These are phyloP conservation scores for Taphrina communis DNA, from an alignment of 1,139 yeast genomes.

Conservation along the genomic window DNA sequence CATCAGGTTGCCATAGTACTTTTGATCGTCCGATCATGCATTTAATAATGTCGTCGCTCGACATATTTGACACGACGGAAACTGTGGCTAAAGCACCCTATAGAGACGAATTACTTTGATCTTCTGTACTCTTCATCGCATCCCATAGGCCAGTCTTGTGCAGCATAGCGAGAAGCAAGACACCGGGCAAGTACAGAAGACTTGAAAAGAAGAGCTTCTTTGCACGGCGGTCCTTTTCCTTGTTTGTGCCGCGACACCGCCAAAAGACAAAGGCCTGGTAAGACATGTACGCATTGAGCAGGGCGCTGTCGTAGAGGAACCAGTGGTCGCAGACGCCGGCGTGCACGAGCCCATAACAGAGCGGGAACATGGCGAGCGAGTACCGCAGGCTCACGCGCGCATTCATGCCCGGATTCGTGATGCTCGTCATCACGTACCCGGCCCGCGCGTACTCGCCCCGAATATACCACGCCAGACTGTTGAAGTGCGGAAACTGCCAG, in stretches of 20 bases:
- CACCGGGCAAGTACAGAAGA: conserved; percentile 91
- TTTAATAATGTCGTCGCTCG: too few relatives aligned
- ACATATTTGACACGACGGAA: too few relatives aligned
- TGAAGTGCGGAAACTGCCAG: conserved; percentile 99
- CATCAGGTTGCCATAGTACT: too few relatives aligned
- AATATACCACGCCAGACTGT: conserved; percentile 85
- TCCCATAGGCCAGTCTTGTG: conserved; percentile 98
- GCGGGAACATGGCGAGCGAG: conserved; percentile 87
- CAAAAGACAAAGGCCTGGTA: conserved; percentile 83
- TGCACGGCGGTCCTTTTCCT: conserved; percentile 61
- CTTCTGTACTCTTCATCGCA: conserved; percentile 29
- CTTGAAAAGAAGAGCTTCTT: conserved; percentile 91
- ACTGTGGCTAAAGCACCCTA: too few relatives aligned
- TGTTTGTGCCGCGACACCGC: conserved; percentile 52
- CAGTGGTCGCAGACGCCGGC: conserved; percentile 82
- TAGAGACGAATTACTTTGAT: too few relatives aligned
- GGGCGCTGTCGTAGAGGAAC: conserved; percentile 77
- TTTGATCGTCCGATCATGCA: too few relatives aligned
- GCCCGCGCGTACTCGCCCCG: conserved; percentile 87
- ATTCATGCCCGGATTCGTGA: conserved; percentile 86
- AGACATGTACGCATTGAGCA: conserved; percentile 84
- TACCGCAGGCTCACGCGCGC: conserved; percentile 93
- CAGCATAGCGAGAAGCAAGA: conserved; percentile 85
- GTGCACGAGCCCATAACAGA: conserved; percentile 82
- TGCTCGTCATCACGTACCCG: conserved; percentile 96